Evolutionary conservation across 768 basidiomycete species (phyloP), one percentile per base, ranked within the genome.

Genomic region (Leccinum olivaceopallidum): DNA sequence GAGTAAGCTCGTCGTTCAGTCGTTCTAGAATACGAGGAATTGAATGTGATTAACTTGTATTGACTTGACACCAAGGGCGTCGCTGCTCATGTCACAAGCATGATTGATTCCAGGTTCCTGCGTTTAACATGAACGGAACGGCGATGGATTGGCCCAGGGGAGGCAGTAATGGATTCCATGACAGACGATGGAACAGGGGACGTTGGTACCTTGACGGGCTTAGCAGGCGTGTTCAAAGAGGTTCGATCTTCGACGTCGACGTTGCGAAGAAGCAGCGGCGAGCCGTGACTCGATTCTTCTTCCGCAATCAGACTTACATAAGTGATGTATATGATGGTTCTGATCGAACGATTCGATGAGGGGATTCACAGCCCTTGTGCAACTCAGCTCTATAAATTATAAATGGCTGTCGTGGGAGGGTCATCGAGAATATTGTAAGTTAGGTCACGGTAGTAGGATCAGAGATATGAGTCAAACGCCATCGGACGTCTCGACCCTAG

Each of bases 1-100:
- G 65, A 72, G 78, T 69, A 8, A 7, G 18, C 26, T 30, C 7
- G 3, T 44, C n/a, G n/a, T 10, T 44, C 10, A 9, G 22, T 26
- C 34, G 8, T 4, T 22, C 20, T 26, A 3, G 26, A 24, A n/a
- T n/a, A 30, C 6, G 20, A 36, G 18, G 10, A 24, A 42, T 12
- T 32, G 32, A 10, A 8, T 8, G 8, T n/a, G n/a, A 9, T 44
- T 59, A 24, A 55, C 26, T 44, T n/a, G 18, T n/a, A 0, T n/a
- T 44, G 9, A 44, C 42, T 44, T 89, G 28, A 2, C 54, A 14
- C 20, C 63, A 47, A 90, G 88, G 66, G 72, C 61, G 86, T 89
- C 14, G 75, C 78, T 53, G 84, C 89, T 0, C 70, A 81, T 10
- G 60, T 89, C 26, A 24, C 24, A 24, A 24, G 24, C 24, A 24